Evolutionary conservation across 305 asterid genomes (phyloP).

Genomic region (Fraxinus sp.): DNA sequence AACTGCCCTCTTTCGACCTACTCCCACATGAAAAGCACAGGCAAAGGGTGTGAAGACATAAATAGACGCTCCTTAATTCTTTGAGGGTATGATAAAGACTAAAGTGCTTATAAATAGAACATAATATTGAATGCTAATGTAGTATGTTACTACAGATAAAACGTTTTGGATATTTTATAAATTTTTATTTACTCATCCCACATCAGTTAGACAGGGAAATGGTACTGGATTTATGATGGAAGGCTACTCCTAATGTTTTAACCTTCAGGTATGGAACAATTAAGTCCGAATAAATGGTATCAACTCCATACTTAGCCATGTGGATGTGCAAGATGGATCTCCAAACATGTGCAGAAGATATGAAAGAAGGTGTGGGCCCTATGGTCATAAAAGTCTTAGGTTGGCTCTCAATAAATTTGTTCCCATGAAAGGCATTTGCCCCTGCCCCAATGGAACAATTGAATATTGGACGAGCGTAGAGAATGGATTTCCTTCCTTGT

Average conservation of each 20-base stretch:
- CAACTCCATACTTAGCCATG: background rate
- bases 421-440: background rate
- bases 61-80: background rate
- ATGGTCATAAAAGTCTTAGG: background rate
- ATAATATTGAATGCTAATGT: background rate
- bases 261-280: background rate
- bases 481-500: background rate
- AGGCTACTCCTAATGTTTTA: background rate
- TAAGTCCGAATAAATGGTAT: background rate
- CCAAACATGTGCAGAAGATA: background rate
- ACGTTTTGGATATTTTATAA: background rate
- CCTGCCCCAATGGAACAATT: background rate
- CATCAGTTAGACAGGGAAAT: background rate
- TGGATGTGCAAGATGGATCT: background rate
- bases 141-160: background rate
- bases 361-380: background rate
- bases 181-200: background rate
- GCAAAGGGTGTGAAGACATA: background rate
- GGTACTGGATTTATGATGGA: background rate
- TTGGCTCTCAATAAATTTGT: background rate
- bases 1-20: background rate
- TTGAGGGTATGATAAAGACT: background rate
- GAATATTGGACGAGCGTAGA: background rate
- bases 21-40: background rate
- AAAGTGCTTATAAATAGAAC: background rate